Evolutionary conservation across 2,329 filamentous ascomycete genomes (phyloP).

Genomic region (Scytalidium lignicola): DNA sequence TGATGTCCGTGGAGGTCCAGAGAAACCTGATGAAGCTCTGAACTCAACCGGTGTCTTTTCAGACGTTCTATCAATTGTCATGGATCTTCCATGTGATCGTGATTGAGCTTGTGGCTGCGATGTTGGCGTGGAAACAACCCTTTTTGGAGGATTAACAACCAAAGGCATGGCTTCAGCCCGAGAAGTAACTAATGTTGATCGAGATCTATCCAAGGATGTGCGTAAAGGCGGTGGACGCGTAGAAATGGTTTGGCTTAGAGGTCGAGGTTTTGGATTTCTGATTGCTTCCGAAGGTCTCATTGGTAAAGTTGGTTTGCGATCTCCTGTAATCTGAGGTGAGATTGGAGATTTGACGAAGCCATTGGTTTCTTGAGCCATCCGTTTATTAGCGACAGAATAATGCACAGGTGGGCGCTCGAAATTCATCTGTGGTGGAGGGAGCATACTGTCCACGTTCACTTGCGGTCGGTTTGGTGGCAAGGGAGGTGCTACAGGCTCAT

Average conservation of each 20-base stretch:
- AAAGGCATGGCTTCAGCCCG: slow-evolving; percentile 4
- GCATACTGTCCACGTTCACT: slow-evolving; percentile 37
- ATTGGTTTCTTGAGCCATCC: slow-evolving; percentile 38
- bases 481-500: slow-evolving; percentile 44
- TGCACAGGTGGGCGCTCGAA: slow-evolving; percentile 52
- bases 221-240: slow-evolving; percentile 21
- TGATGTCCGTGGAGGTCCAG: slow-evolving; percentile 3
- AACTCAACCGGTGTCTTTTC: slow-evolving; percentile 33
- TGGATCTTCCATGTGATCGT: slow-evolving; percentile 41
- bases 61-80: slow-evolving; percentile 43
- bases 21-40: slow-evolving; percentile 24
- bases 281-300: slow-evolving; percentile 34
- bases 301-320: slow-evolving; percentile 44
- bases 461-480: slow-evolving; percentile 46
- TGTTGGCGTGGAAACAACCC: slow-evolving; percentile 42
- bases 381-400: slow-evolving; percentile 39
- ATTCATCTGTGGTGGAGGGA: slow-evolving; percentile 17
- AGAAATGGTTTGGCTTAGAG: slow-evolving; percentile 10
- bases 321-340: slow-evolving; percentile 37
- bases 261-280: slow-evolving; percentile 24
- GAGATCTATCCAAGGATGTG: slow-evolving; percentile 19
- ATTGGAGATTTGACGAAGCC: slow-evolving; percentile 32
- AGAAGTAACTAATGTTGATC: slow-evolving; percentile 11
- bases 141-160: slow-evolving; percentile 32
- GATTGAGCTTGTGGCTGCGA: slow-evolving; percentile 38